Evolutionary conservation across 768 basidiomycete genomes (phyloP).

Genomic region (Leccinum barrowsii): DNA sequence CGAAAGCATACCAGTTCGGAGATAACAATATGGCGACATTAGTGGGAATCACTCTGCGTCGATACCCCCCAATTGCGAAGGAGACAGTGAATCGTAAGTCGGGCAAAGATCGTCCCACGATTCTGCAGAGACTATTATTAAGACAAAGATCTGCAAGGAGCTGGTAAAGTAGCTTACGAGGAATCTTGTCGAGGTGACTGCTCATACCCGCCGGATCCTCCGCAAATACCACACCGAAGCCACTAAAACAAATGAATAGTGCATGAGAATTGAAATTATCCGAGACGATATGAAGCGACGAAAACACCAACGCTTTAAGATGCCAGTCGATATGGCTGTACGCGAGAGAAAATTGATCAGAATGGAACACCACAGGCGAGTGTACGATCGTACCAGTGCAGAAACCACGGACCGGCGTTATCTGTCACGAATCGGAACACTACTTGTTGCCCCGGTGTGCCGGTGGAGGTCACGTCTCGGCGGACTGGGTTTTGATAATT

Average conservation of each 20-base stretch:
- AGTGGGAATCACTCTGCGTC: conserved; percentile 2
- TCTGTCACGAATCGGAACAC: neutral
- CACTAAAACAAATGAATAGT: conserved; percentile 9
- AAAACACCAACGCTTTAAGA: conserved; percentile 18
- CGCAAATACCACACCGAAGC: conserved; percentile 26
- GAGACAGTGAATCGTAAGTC: conserved; percentile 13
- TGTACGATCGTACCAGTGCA: conserved; percentile 29
- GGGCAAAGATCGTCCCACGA: conserved; percentile 29
- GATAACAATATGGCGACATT: too few relatives aligned
- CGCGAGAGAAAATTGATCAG: too few relatives aligned
- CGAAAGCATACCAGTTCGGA: too few relatives aligned
- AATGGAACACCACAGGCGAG: too few relatives aligned
- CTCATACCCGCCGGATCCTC: conserved; percentile 20
- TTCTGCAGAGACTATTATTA: conserved; percentile 5
- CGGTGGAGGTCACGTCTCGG: neutral
- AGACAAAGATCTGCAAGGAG: neutral
- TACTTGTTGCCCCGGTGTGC: neutral
- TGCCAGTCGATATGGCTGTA: conserved; percentile 31
- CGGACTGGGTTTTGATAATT: neutral
- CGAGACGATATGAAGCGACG: neutral
- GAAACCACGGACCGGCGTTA: neutral
- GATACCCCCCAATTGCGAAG: conserved; percentile 20
- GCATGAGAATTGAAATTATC: neutral
- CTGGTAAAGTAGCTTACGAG: conserved; percentile 9
- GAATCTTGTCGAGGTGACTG: conserved; percentile 11